phyloP scores from a whole-genome alignment of 2,329 filamentous ascomycete genomes.

The Leptographium lundbergii region DNA sequence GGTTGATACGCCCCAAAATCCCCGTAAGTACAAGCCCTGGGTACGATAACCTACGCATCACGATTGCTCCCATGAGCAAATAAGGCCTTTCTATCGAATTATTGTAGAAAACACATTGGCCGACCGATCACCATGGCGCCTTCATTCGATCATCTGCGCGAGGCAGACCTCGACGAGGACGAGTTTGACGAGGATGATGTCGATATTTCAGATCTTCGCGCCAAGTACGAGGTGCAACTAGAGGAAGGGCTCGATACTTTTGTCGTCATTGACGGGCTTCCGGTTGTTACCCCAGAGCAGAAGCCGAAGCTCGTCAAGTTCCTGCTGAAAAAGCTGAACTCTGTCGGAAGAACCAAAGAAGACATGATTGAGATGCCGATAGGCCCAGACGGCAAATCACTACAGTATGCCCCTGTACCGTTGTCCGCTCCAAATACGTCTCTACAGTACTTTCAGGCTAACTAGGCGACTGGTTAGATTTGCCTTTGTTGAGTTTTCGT shows the following conservation, averaged over 20 bases:
- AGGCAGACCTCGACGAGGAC: constrained; percentile 77
- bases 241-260: constrained; percentile 96
- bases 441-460: neutral
- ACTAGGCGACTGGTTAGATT: constrained; percentile 44
- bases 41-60: neutral
- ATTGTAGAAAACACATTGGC: neutral
- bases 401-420: constrained; percentile 47
- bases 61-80: neutral
- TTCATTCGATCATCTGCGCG: constrained; percentile 83
- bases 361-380: constrained; percentile 91
- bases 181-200: constrained; percentile 87
- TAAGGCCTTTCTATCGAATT: neutral
- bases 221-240: constrained; percentile 89
- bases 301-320: constrained; percentile 95
- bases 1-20: neutral
- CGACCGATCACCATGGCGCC: constrained; percentile 63
- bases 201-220: constrained; percentile 86
- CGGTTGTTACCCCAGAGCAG: constrained; percentile 77
- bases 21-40: neutral
- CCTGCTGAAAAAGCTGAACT: constrained; percentile 81
- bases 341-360: constrained; percentile 72
- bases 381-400: constrained; percentile 71
- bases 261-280: constrained; percentile 89
- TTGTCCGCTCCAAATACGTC: neutral
- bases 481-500: constrained; percentile 93